Conservation (phyloP, 495 filamentous ascomycete genomes). For the Penicillium pancosmium region DNA sequence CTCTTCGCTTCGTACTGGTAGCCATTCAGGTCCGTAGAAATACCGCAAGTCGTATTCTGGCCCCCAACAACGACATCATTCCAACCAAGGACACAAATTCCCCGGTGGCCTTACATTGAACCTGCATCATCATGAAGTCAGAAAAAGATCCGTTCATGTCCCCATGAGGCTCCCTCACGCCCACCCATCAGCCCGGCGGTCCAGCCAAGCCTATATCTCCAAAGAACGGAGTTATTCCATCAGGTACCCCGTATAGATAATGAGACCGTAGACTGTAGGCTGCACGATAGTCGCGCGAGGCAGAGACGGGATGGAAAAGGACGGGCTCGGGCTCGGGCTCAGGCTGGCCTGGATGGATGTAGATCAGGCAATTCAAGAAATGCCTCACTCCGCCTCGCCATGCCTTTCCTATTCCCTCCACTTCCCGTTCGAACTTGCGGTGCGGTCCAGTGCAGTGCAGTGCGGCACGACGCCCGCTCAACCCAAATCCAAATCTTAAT, state of each 20-base stretch:
- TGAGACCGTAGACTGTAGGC: no score
- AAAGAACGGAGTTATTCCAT: not conserved
- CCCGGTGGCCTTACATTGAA: not conserved
- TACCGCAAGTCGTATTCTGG: not conserved
- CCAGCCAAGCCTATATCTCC: not conserved
- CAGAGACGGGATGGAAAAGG: no score
- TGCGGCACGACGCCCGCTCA: no score
- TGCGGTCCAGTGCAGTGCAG: not conserved
- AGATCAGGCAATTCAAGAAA: no score
- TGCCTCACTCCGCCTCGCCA: no score
- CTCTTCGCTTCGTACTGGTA: not conserved
- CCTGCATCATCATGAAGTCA: constrained; percentile 1
- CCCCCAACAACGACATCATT: constrained; percentile 4
- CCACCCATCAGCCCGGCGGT: not conserved
- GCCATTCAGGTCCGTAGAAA: not conserved
- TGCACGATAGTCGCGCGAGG: no score
- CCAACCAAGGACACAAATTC: not conserved
- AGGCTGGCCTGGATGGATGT: no score
- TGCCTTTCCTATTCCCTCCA: no score
- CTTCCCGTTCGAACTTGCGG: not conserved
- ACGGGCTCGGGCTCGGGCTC: no score
- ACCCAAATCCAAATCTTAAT: no score
- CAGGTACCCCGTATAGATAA: not conserved
- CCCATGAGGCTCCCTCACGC: not conserved
- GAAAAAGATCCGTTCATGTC: not conserved